A percentile compares a stretch with the other conserved stretches of the same genome.
Evolutionary conservation across 768 basidiomycete genomes (phyloP).

Genomic region (Pholiota microspora): DNA sequence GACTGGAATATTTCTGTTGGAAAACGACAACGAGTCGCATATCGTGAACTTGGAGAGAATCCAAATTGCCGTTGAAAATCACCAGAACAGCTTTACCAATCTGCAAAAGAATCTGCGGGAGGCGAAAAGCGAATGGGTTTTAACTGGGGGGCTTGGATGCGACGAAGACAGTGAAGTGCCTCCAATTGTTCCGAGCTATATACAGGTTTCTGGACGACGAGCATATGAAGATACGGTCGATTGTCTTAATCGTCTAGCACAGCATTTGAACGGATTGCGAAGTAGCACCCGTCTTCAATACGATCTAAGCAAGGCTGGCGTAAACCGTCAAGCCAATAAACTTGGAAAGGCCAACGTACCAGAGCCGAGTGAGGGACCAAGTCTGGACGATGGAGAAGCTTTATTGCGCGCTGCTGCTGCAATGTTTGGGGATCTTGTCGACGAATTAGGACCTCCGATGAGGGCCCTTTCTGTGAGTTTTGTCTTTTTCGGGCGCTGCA

Average conservation of each 20-base stretch:
- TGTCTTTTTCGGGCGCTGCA: neutral
- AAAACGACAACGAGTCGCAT: slow-evolving; percentile 52
- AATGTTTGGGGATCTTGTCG: slow-evolving; percentile 77
- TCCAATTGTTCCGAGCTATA: slow-evolving; percentile 15
- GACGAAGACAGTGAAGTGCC: slow-evolving; percentile 23
- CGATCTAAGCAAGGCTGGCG: slow-evolving; percentile 67
- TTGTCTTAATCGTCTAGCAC: slow-evolving; percentile 85
- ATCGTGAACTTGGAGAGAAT: slow-evolving; percentile 61
- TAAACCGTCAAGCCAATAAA: slow-evolving; percentile 22
- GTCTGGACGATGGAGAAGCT: slow-evolving; percentile 32
- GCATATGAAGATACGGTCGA: slow-evolving; percentile 88
- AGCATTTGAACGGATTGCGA: slow-evolving; percentile 89
- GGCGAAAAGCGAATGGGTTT: slow-evolving; percentile 82
- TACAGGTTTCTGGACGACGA: slow-evolving; percentile 33
- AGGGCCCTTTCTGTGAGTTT: slow-evolving; percentile 66
- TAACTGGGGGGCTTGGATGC: slow-evolving; percentile 26
- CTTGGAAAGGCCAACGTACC: slow-evolving; percentile 17
- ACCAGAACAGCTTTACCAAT: slow-evolving; percentile 87
- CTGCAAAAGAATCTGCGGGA: slow-evolving; percentile 85
- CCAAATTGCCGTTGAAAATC: slow-evolving; percentile 76
- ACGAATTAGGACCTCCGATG: slow-evolving; percentile 77
- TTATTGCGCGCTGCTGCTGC: slow-evolving; percentile 61
- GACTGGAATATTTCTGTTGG: slow-evolving; percentile 83
- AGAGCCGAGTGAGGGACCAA: slow-evolving; percentile 8
- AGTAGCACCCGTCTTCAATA: slow-evolving; percentile 83